A percentile compares a stretch with the other conserved stretches of the same genome.
Conservation (phyloP, 2,329 filamentous ascomycete species). For the Bipolaris zeicola region DNA sequence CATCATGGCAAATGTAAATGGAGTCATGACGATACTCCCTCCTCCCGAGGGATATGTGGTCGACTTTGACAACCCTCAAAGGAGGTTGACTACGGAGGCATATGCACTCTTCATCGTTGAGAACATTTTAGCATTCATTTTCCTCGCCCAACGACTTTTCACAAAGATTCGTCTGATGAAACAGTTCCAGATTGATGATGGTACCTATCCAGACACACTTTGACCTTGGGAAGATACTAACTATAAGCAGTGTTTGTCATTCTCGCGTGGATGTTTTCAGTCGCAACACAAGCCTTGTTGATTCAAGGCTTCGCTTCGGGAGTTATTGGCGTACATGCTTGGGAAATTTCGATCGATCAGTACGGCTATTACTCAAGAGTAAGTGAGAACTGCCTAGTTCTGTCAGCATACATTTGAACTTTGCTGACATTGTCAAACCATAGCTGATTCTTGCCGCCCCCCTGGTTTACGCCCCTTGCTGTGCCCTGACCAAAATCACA, state of each 20-base stretch:
- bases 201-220: constrained; percentile 13
- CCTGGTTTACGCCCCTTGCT: constrained; percentile 20
- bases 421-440: constrained; percentile 1
- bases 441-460: constrained; percentile 24
- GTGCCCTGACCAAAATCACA: constrained; percentile 23
- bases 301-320: constrained; percentile 13
- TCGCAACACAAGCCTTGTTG: constrained; percentile 14
- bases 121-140: constrained; percentile 23
- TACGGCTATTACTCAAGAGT: constrained; percentile 23
- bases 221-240: neutral
- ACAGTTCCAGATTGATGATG: constrained; percentile 34
- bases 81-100: constrained; percentile 18
- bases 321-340: constrained; percentile 28
- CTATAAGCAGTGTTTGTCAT: constrained; percentile 9
- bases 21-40: constrained; percentile 20
- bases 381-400: neutral
- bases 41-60: constrained; percentile 37
- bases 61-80: constrained; percentile 34
- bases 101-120: constrained; percentile 32
- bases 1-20: constrained; percentile 20
- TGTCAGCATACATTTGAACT: neutral
- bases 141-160: constrained; percentile 37
- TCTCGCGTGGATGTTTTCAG: constrained; percentile 17
- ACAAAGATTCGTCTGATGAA: constrained; percentile 29
- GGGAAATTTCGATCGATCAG: constrained; percentile 25